A percentile compares a stretch with the other conserved stretches of the same genome.
phyloP scores from a whole-genome alignment of 2,329 filamentous ascomycete species.

The Cytospora schulzeri region DNA sequence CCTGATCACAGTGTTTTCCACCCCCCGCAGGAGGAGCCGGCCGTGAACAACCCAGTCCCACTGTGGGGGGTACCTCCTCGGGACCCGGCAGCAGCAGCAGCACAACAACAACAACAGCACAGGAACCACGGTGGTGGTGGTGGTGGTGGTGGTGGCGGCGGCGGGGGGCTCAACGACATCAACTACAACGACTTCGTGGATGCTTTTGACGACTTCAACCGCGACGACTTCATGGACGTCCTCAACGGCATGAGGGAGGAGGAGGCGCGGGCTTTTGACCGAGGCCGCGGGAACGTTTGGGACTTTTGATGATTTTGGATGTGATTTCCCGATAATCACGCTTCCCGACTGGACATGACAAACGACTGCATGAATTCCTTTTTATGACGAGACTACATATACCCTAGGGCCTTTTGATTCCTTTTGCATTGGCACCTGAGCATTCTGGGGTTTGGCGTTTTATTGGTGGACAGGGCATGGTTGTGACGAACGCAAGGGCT shows the following conservation, averaged over 20 bases:
- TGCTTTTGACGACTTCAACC: not conserved
- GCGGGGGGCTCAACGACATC: not conserved
- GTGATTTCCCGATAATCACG: too few species aligned
- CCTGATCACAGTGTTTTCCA: slow-evolving; percentile 3
- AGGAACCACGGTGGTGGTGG: not conserved
- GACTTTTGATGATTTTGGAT: not conserved
- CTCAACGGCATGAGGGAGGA: not conserved
- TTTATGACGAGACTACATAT: slow-evolving; percentile 11
- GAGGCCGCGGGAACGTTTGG: not conserved
- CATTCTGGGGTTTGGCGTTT: not conserved
- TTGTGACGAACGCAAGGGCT: not conserved
- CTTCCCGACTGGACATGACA: too few species aligned
- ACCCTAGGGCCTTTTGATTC: not conserved
- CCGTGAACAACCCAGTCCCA: slow-evolving; percentile 3
- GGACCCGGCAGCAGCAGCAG: too few species aligned
- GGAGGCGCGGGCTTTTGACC: not conserved
- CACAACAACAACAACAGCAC: too few species aligned
- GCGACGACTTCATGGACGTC: not conserved
- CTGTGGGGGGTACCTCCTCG: not conserved
- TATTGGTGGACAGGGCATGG: not conserved
- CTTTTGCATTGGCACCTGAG: not conserved
- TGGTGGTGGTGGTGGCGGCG: too few species aligned
- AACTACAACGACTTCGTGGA: not conserved
- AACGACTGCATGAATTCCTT: not conserved
- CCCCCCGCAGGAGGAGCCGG: not conserved